Evolutionary conservation across 1,284 basidiomycete genomes (phyloP).

Genomic region (Trametes pubescens): DNA sequence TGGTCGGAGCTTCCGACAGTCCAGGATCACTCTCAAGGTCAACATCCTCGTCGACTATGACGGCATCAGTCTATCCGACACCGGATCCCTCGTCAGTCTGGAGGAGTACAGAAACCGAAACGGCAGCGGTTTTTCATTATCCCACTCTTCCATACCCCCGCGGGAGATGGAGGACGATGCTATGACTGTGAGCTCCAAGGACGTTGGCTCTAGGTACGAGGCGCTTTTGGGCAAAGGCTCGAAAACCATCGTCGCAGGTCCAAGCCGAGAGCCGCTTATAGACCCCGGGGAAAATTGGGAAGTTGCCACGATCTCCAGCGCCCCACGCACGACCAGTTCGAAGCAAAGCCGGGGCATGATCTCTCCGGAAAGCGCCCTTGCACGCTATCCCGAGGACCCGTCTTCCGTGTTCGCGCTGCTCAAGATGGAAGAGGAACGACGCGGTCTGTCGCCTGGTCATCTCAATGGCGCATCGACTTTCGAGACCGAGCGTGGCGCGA

Average conservation of each 20-base stretch:
- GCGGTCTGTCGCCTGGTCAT: conserved; percentile 52
- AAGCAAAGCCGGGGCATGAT: conserved; percentile 37
- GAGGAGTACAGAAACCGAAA: conserved; percentile 75
- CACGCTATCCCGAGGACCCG: conserved; percentile 52
- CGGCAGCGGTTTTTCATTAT: conserved; percentile 65
- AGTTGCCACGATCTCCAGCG: conserved; percentile 31
- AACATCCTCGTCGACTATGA: conserved; percentile 87
- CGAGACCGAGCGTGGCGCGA: conserved; percentile 70
- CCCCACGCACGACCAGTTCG: conserved; percentile 29
- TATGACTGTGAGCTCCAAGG: conserved; percentile 75
- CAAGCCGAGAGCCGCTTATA: conserved; percentile 37
- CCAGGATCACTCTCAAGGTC: conserved; percentile 79
- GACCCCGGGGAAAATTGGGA: conserved; percentile 34
- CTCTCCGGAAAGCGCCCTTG: conserved; percentile 37
- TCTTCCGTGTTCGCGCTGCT: conserved; percentile 65
- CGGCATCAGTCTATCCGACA: conserved; percentile 89
- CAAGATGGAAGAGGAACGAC: conserved; percentile 57
- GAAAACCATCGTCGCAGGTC: conserved; percentile 40
- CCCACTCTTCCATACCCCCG: conserved; percentile 47
- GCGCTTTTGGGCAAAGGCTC: conserved; percentile 33
- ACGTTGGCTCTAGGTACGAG: conserved; percentile 51
- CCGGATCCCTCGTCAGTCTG: conserved; percentile 78
- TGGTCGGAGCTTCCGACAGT: conserved; percentile 68
- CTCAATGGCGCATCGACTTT: conserved; percentile 53
- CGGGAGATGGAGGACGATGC: conserved; percentile 71